Evolutionary conservation across 805 yeast genomes (phyloP).

Genomic region (Brettanomyces nanus): DNA sequence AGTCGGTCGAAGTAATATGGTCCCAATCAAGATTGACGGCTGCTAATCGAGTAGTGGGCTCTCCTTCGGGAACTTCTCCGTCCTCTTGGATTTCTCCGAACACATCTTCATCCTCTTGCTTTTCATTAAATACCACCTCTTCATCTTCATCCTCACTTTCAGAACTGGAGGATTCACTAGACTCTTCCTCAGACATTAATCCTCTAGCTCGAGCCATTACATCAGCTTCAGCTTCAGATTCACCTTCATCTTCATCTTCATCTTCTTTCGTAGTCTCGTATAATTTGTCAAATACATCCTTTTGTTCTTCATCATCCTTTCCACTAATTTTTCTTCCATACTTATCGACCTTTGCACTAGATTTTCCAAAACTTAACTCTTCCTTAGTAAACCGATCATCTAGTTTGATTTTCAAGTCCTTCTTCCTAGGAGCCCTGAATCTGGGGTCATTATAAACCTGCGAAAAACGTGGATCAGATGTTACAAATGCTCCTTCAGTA

Average conservation of each 20-base stretch:
- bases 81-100: conserved; percentile 25
- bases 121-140: conserved; percentile 39
- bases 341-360: conserved; percentile 63
- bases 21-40: conserved; percentile 98
- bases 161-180: conserved; percentile 29
- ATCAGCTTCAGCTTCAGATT: conserved; percentile 23
- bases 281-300: conserved; percentile 9
- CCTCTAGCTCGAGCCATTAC: conserved; percentile 51
- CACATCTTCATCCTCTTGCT: conserved; percentile 33
- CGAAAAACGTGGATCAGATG: conserved; percentile 65
- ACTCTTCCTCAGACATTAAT: conserved; percentile 32
- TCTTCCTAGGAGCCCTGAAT: conserved; percentile 65
- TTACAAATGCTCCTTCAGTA: background rate
- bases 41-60: conserved; percentile 75
- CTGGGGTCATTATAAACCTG: conserved; percentile 82
- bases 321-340: conserved; percentile 69
- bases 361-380: conserved; percentile 54
- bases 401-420: conserved; percentile 63
- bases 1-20: conserved; percentile 75
- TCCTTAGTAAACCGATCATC: conserved; percentile 78
- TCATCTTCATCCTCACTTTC: conserved; percentile 28
- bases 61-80: conserved; percentile 77
- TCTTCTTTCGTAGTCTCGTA: conserved; percentile 19
- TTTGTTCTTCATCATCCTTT: conserved; percentile 20
- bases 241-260: conserved; percentile 23